A percentile compares a stretch with the other conserved stretches of the same genome.
Evolutionary conservation across 805 yeast species (phyloP).

Genomic region (Suhomyces tanzawaensis): DNA sequence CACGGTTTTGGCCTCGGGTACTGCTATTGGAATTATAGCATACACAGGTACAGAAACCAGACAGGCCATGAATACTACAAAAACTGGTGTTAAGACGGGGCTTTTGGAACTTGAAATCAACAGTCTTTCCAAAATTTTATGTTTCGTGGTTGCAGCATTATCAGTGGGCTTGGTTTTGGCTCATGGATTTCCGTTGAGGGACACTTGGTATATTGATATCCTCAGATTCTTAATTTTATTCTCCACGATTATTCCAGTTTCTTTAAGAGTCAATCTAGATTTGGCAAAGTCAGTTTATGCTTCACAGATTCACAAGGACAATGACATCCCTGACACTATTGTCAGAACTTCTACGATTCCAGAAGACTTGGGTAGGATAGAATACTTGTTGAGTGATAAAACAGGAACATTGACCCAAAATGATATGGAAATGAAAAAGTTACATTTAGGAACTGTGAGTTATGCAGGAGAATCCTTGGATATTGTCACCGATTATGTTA

Average conservation of each 20-base stretch:
- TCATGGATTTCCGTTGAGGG: constrained; percentile 61
- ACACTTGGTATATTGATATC: constrained; percentile 84
- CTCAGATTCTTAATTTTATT: constrained; percentile 88
- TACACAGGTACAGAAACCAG: constrained; percentile 94
- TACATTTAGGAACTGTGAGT: constrained; percentile 90
- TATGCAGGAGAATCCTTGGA: constrained; percentile 92
- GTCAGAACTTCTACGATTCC: constrained; percentile 98
- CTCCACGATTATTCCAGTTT: constrained; percentile 94
- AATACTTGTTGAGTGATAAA: constrained; percentile 87
- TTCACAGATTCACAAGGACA: constrained; percentile 88
- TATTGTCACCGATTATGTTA: constrained; percentile 70
- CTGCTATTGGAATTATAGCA: constrained; percentile 81
- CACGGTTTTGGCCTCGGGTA: constrained; percentile 93
- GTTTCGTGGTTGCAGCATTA: constrained; percentile 78
- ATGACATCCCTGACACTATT: constrained; percentile 75
- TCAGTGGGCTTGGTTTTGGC: constrained; percentile 76
- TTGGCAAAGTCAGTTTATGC: constrained; percentile 96
- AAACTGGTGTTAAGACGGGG: constrained; percentile 84
- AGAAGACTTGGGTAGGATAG: constrained; percentile 95
- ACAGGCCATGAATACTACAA: constrained; percentile 90
- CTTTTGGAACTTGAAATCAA: constrained; percentile 89
- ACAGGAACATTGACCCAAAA: constrained; percentile 98
- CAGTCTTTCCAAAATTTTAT: constrained; percentile 79
- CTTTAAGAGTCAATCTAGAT: constrained; percentile 89
- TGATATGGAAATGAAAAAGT: constrained; percentile 93